Evolutionary conservation across 2,329 filamentous ascomycete genomes (phyloP).

Genomic region (Bipolaris oryzae): DNA sequence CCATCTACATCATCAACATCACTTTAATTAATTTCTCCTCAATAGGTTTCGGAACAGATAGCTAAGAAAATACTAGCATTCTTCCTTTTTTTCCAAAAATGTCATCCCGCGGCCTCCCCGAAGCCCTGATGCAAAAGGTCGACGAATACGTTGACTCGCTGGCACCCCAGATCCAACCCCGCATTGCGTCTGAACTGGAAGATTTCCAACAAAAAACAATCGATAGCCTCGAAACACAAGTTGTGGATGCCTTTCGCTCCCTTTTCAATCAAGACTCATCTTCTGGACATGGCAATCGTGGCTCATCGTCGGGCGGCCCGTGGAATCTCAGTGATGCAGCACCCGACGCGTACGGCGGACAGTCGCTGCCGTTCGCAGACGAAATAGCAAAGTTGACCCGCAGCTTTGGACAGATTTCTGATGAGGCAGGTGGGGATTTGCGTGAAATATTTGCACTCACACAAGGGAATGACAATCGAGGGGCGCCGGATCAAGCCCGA

Average conservation of each 20-base stretch:
- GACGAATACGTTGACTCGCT: slow-evolving; percentile 41
- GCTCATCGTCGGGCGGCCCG: slow-evolving; percentile 17
- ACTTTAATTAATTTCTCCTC: background rate
- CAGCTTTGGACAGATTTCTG: slow-evolving; percentile 37
- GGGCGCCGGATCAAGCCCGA: slow-evolving; percentile 18
- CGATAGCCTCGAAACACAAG: slow-evolving; percentile 38
- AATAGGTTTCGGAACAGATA: no score
- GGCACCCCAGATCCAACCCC: slow-evolving; percentile 40
- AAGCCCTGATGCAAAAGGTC: slow-evolving; percentile 36
- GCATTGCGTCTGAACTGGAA: slow-evolving; percentile 39
- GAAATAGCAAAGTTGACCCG: slow-evolving; percentile 38
- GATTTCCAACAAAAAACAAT: slow-evolving; percentile 41
- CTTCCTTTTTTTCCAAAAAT: slow-evolving; percentile 7
- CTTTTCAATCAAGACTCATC: slow-evolving; percentile 31
- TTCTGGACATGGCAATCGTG: slow-evolving; percentile 19
- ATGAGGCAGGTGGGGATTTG: slow-evolving; percentile 35
- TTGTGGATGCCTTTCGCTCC: slow-evolving; percentile 38
- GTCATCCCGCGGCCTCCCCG: slow-evolving; percentile 30
- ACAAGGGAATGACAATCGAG: slow-evolving; percentile 21
- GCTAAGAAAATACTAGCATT: no score
- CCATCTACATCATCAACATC: background rate
- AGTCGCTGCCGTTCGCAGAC: slow-evolving; percentile 38
- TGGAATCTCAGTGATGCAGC: slow-evolving; percentile 35
- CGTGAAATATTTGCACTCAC: slow-evolving; percentile 39
- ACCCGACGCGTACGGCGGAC: slow-evolving; percentile 38